Evolutionary conservation across 1,284 basidiomycete genomes (phyloP).

Genomic region (Leucoagaricus sp.): DNA sequence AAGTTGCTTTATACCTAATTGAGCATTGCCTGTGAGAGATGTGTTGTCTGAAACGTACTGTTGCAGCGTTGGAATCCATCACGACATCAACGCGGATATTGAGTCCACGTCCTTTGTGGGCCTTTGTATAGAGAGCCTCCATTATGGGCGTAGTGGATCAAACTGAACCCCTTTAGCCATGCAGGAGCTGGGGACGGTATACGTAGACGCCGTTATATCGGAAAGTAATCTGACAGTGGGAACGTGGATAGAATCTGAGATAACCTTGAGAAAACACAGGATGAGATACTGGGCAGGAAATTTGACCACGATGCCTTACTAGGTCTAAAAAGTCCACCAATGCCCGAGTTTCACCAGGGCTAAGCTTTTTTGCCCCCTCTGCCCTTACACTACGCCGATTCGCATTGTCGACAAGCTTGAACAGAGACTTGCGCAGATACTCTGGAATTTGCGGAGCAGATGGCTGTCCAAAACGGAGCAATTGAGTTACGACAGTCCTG

Average conservation of each 20-base stretch:
- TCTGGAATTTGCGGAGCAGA: neutral
- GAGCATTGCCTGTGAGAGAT: neutral
- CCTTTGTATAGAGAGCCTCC: neutral
- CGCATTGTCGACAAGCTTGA: neutral
- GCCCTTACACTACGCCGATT: neutral
- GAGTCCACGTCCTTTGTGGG: neutral
- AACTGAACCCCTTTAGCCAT: neutral
- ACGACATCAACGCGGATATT: neutral
- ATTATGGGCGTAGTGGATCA: neutral
- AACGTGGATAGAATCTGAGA: no score
- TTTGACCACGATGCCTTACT: neutral
- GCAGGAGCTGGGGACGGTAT: neutral
- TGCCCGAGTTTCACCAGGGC: neutral
- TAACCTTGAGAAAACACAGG: neutral
- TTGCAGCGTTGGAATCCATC: neutral
- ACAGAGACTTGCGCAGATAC: neutral
- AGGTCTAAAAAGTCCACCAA: neutral
- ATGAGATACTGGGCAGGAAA: no score
- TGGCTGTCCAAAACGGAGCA: neutral
- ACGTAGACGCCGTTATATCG: neutral
- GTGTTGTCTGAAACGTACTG: neutral
- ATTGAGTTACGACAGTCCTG: neutral
- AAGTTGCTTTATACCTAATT: neutral
- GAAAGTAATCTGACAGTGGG: neutral
- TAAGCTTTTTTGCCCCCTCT: neutral